These are phyloP conservation scores for Cymodocea nodosa DNA, from an alignment of 116 monocot genomes.

Conservation along the genomic window DNA sequence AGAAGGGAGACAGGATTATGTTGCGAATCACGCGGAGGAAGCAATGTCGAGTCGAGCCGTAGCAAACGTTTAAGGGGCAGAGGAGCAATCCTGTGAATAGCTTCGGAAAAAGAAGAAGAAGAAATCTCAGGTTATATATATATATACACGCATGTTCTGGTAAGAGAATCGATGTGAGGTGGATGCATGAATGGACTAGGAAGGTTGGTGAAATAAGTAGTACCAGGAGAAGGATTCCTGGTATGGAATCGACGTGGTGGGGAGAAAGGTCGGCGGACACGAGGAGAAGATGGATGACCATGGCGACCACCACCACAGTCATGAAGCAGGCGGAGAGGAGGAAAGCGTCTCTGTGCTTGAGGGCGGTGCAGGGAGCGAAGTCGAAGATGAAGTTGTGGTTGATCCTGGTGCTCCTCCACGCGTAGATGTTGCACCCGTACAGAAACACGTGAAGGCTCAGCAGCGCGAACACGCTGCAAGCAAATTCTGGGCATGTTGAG, in stretches of 20 bases:
- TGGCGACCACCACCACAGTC: conserved; percentile 57
- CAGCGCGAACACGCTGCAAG: conserved; percentile 81
- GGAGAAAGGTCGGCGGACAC: conserved; percentile 23
- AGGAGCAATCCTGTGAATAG: conserved; percentile 39
- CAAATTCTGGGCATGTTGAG: too few relatives aligned
- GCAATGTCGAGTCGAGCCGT: conserved; percentile 64
- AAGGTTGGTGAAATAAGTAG: neutral
- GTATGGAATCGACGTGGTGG: conserved; percentile 35
- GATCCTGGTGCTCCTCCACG: conserved; percentile 79
- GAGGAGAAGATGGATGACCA: conserved; percentile 68
- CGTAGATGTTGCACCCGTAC: conserved; percentile 85
- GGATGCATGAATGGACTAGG: too few relatives aligned
- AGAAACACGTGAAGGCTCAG: conserved; percentile 85
- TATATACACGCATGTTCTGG: too few relatives aligned
- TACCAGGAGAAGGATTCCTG: conserved; percentile 62
- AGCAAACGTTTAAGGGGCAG: conserved; percentile 76
- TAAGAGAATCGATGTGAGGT: too few relatives aligned
- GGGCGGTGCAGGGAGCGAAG: conserved; percentile 55
- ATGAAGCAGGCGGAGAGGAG: conserved; percentile 76
- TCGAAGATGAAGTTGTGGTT: conserved; percentile 99
- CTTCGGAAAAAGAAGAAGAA: conserved; percentile 10
- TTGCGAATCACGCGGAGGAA: conserved; percentile 82
- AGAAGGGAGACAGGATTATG: conserved; percentile 68
- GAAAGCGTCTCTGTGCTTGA: conserved; percentile 88
- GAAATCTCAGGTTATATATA: neutral